Evolutionary conservation across 2,329 filamentous ascomycete species (phyloP).

Genomic region (Talaromyces sp.): DNA sequence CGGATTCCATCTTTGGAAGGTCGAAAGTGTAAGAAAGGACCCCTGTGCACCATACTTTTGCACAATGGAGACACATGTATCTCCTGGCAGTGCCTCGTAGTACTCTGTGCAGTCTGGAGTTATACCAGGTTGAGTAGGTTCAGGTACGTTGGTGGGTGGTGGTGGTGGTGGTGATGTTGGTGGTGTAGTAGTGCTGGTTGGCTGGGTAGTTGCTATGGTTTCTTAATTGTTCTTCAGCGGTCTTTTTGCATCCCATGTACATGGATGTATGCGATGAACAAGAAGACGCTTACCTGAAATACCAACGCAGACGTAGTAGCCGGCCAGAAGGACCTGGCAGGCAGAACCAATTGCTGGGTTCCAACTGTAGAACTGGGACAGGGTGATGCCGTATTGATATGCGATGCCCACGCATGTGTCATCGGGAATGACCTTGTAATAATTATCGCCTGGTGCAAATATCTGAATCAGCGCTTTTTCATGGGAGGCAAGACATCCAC

Average conservation of each 20-base stretch:
- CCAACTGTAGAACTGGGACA: background rate
- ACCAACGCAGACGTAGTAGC: slow-evolving; percentile 26
- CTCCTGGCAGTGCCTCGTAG: slow-evolving; percentile 24
- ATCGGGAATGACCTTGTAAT: slow-evolving; percentile 20
- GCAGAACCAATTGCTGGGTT: slow-evolving; percentile 15
- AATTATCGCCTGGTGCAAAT: slow-evolving; percentile 14
- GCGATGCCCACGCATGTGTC: slow-evolving; percentile 21
- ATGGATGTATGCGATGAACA: background rate
- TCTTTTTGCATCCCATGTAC: background rate
- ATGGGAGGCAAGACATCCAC: background rate
- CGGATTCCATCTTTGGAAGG: slow-evolving; percentile 26
- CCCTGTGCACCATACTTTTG: slow-evolving; percentile 14
- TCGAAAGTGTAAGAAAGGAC: slow-evolving; percentile 12
- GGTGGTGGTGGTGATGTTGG: background rate
- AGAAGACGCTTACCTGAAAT: background rate
- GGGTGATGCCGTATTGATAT: slow-evolving; percentile 14
- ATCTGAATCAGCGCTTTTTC: background rate
- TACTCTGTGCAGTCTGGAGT: slow-evolving; percentile 25
- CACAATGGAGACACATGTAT: slow-evolving; percentile 25
- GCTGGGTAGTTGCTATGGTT: background rate
- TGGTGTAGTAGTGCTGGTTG: background rate
- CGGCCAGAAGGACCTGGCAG: slow-evolving; percentile 27
- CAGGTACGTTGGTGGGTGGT: background rate
- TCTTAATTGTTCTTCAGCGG: background rate
- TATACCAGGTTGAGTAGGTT: slow-evolving; percentile 19